Percentiles rank a stretch among this genome's conserved stretches.
phyloP scores from a whole-genome alignment of 2,329 filamentous ascomycete genomes.

The Fusarium oxysporum region DNA sequence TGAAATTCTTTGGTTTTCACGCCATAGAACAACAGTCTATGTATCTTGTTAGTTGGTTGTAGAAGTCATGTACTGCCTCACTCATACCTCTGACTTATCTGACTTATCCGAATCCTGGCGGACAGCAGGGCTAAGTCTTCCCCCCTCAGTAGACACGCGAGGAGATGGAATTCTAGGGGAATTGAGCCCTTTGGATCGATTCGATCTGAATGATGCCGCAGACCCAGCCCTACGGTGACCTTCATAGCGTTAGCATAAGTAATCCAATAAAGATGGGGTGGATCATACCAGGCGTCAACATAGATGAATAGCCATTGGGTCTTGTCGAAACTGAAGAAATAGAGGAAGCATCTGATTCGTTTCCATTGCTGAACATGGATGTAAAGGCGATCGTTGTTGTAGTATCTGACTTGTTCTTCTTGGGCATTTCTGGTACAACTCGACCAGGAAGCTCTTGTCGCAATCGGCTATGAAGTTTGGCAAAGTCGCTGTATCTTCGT shows the following conservation, averaged over 20 bases:
- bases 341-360: conserved; percentile 82
- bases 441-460: conserved; percentile 91
- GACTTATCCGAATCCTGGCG: conserved; percentile 39
- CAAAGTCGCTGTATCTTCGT: conserved; percentile 90
- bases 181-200: conserved; percentile 45
- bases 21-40: conserved; percentile 73
- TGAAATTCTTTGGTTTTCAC: conserved; percentile 92
- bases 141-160: conserved; percentile 49
- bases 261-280: neutral
- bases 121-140: conserved; percentile 44
- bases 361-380: conserved; percentile 64
- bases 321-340: conserved; percentile 83
- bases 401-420: conserved; percentile 88
- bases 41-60: conserved; percentile 42
- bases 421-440: conserved; percentile 84
- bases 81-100: conserved; percentile 45
- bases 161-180: conserved; percentile 47
- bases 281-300: conserved; percentile 47
- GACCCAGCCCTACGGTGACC: conserved; percentile 44
- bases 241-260: conserved; percentile 24
- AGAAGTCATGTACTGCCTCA: no score
- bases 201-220: conserved; percentile 48
- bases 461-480: conserved; percentile 80
- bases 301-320: conserved; percentile 35
- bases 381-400: conserved; percentile 70